These are phyloP conservation scores for Graphilbum ipis-grandicollis DNA, from an alignment of 2,329 filamentous ascomycete species.

Conservation along the genomic window DNA sequence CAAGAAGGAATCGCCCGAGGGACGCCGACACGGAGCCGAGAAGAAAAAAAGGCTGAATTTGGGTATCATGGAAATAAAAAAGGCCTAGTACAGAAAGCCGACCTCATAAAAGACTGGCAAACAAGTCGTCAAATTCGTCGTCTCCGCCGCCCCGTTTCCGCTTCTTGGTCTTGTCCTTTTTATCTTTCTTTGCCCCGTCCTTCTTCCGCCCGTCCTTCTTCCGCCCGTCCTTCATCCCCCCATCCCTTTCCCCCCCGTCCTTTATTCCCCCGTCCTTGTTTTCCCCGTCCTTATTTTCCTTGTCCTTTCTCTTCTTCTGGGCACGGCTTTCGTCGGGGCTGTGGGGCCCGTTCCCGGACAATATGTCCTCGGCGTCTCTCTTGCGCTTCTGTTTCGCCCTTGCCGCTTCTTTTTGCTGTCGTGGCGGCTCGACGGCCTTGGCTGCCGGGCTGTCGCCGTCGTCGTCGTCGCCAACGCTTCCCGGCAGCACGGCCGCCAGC, in stretches of 20 bases:
- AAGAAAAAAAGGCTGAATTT: too few species aligned
- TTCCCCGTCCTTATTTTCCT: not conserved
- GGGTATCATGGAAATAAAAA: slow-evolving; percentile 7
- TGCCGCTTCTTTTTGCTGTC: slow-evolving; percentile 23
- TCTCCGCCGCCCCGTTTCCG: slow-evolving; percentile 13
- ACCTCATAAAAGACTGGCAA: too few species aligned
- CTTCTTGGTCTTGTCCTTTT: slow-evolving; percentile 7
- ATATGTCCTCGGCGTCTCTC: not conserved
- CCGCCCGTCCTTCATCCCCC: not conserved
- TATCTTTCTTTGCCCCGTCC: slow-evolving; percentile 9
- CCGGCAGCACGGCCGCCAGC: too few species aligned
- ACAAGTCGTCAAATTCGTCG: too few species aligned
- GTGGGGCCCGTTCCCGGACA: not conserved
- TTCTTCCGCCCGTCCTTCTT: slow-evolving; percentile 4
- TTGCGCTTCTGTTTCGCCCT: not conserved
- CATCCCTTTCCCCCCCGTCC: not conserved
- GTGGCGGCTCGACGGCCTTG: too few species aligned
- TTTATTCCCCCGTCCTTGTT: not conserved
- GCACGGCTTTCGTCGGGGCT: not conserved
- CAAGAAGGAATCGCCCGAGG: too few species aligned
- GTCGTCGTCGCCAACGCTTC: too few species aligned
- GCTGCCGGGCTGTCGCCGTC: too few species aligned
- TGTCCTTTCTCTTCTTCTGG: not conserved
- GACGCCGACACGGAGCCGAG: too few species aligned
- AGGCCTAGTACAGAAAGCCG: not conserved